Evolutionary conservation across 139 green algal genomes (phyloP), one percentile per base, ranked within the genome.

Genomic region (Nannochloris sp.): DNA sequence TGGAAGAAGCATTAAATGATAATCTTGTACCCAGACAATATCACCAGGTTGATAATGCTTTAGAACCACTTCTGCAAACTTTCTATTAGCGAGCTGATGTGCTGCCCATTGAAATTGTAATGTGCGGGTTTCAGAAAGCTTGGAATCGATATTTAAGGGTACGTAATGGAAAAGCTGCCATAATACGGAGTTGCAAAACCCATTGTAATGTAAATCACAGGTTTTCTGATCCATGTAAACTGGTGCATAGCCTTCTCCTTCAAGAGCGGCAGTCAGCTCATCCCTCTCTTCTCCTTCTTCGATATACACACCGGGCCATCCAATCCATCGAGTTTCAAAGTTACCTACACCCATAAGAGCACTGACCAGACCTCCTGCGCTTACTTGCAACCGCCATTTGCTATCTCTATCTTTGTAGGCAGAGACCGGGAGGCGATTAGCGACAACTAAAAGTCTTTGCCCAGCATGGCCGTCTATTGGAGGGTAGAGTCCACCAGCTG

Each of bases 131-230:
- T 93, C 89, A 7, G 70, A 76, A 48, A 98, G 84, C 65, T 88
- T 90, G 45, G 69, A 76, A 68, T 98, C 91, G 48, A 92, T 85
- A 55, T 95, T 90, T 14, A 99, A 83, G 5, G 95, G 90, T 44
- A 98, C 90, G 67, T 99, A 99, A 77, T 97, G 92, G 74, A 97
- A 97, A 24, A 97, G 86, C 79, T 93, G 86, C 93, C 92, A 98
- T 60, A 99, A 83, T 53, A 99, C 88, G 60, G 84, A 93, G 81
- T 98, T 99, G 81, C 93, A 97, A 74, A 97, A 99, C 42, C 93
- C 93, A 64, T 85, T 85, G 70, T 85, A 83, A 57, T 87, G 79
- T 46, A 92, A 75, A 75, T 92, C 87, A 23, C 60, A 63, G 42
- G 61, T 63, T 31, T 64, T 45, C 47, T 89, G 74, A 51, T 96